Base-by-base conservation (phyloP, 2,329 filamentous ascomycete species). In the Aaosphaeria arxii region DNA sequence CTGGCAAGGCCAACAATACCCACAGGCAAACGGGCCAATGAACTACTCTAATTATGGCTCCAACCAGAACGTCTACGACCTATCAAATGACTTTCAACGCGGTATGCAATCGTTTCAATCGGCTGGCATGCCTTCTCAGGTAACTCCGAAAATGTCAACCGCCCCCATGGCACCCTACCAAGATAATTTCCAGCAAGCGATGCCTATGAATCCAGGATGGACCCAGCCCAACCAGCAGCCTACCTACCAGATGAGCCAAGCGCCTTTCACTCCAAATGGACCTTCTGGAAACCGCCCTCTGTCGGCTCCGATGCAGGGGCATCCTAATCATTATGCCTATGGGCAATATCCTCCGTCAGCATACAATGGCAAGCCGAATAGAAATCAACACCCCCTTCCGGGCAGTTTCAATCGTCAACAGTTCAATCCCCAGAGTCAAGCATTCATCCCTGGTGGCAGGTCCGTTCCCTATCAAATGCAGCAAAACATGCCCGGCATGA, bases 401-500 rank as follows among this genome's bases (percentile, higher is more conserved):
- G 89, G 89, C 33, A 94, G 87, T 71, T 95, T 83, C 65, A 89
- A 88, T 63, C 81, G 91, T 49, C 89, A 90, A 59, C 84, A 87
- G 9, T 96, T 97, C 74, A 96, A 96, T 64, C 92, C 91, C 1
- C 91, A 95, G 73, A 96, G 89, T 11, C 89, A 95, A 63, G 88
- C 91, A 0, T 96, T 97, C 69, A 83, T 96, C 28, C 92, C 92
- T 1, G 79, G 77, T 44, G 58, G 61, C 76, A 82, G 51, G 30
- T 62, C 62, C 38, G 58, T 58, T 49, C 59, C 63, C 5, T 70
- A 63, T 40, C 56, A 55, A n/a, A 65, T 65, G 59, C 63, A 61
- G 39, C 52, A 60, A 7, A 64, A 59, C 45, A 65, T 65, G 58
- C 49, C 52, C 30, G 59, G 55, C 32, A 57, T 56, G 40, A 62